phyloP scores from a whole-genome alignment of 208 protist species.

The Wallacemonas sp. region DNA sequence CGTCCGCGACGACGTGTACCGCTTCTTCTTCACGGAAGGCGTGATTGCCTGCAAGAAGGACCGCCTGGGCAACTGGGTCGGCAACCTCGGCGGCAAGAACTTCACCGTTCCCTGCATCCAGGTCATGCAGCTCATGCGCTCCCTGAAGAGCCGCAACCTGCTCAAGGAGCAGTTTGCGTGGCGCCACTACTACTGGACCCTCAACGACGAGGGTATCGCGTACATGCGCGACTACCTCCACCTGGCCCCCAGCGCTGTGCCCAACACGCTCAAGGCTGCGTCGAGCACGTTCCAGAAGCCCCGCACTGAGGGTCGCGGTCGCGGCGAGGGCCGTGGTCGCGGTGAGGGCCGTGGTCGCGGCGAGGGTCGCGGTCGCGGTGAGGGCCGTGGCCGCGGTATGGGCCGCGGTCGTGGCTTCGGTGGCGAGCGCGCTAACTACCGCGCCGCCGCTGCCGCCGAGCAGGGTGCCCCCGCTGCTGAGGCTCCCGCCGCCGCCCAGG shows the following conservation, averaged over 20 bases:
- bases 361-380: constrained; percentile 39
- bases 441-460: constrained; percentile 33
- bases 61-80: constrained; percentile 85
- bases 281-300: constrained; percentile 56
- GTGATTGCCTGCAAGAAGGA: constrained; percentile 93
- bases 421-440: constrained; percentile 80
- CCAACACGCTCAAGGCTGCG: constrained; percentile 90
- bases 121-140: constrained; percentile 91
- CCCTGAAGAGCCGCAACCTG: constrained; percentile 88
- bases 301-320: constrained; percentile 42
- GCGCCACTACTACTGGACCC: constrained; percentile 95
- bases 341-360: constrained; percentile 60
- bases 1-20: constrained; percentile 88
- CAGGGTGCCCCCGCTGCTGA: constrained; percentile 26
- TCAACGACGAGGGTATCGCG: constrained; percentile 92
- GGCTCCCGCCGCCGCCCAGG: constrained; percentile 39
- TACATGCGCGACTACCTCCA: constrained; percentile 94
- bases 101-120: constrained; percentile 81
- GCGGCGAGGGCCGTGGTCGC: constrained; percentile 53
- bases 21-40: constrained; percentile 93
- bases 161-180: constrained; percentile 95
- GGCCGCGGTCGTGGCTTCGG: constrained; percentile 83
- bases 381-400: constrained; percentile 13
- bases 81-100: constrained; percentile 74
- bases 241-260: constrained; percentile 84